These are phyloP conservation scores for Gossypium schwendimanii DNA, from an alignment of 441 rosid species.

Conservation along the genomic window DNA sequence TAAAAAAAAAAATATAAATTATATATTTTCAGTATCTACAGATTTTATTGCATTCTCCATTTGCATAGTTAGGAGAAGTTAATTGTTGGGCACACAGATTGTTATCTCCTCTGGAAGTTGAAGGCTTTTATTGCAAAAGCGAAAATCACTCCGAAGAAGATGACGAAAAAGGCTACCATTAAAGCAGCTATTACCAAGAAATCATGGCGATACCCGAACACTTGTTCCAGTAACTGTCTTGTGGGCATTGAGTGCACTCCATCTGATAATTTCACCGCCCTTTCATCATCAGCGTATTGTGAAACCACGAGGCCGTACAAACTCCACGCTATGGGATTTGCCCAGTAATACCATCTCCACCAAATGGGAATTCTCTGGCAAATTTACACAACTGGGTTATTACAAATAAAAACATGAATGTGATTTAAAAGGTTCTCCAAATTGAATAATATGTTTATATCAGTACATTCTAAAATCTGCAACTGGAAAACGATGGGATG, in stretches of 20 bases:
- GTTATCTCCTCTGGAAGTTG: slow-evolving; percentile 88
- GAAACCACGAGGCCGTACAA: slow-evolving; percentile 78
- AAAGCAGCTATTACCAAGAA: slow-evolving; percentile 63
- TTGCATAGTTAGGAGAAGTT: too few species aligned
- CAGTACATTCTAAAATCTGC: background rate
- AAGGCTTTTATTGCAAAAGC: slow-evolving; percentile 82
- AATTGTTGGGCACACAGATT: too few species aligned
- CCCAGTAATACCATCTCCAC: slow-evolving; percentile 99
- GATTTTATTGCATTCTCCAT: too few species aligned
- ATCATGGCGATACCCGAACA: slow-evolving; percentile 70
- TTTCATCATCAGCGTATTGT: slow-evolving; percentile 62
- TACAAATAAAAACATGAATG: background rate
- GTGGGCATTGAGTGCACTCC: slow-evolving; percentile 43
- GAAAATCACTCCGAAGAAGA: slow-evolving; percentile 64
- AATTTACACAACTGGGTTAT: background rate
- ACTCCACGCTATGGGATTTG: slow-evolving; percentile 92
- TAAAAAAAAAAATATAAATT: too few species aligned
- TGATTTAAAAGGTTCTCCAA: background rate
- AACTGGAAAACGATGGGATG: background rate
- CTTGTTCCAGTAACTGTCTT: slow-evolving; percentile 39
- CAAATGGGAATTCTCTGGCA: slow-evolving; percentile 86
- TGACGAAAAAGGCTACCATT: slow-evolving; percentile 65
- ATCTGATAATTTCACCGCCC: slow-evolving; percentile 49
- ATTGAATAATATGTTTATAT: background rate
- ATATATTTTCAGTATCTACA: too few species aligned